Evolutionary conservation across 176 grass and related monocot genomes (phyloP).

Genomic region (Triticum urartu): DNA sequence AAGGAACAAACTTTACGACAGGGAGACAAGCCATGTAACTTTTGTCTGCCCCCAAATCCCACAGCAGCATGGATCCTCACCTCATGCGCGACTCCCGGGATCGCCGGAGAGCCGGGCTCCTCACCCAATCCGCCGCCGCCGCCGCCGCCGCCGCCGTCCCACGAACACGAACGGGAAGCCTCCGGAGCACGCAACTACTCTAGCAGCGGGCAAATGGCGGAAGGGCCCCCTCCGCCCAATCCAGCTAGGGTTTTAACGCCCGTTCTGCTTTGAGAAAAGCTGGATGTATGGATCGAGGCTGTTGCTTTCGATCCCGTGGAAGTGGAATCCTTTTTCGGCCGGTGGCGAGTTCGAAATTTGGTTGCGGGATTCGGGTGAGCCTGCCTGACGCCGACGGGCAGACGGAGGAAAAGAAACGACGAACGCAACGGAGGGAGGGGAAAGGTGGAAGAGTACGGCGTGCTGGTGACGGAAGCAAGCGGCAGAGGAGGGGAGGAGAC

Average conservation of each 20-base stretch:
- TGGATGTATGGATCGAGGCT: not conserved
- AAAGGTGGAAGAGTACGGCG: not conserved
- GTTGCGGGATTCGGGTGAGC: not conserved
- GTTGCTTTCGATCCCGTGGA: slow-evolving; percentile 43
- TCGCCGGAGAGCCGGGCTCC: not conserved
- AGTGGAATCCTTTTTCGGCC: slow-evolving; percentile 9
- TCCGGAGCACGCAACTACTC: slow-evolving; percentile 18
- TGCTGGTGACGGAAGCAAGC: not conserved
- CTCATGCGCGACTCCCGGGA: slow-evolving; percentile 9
- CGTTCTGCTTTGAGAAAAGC: slow-evolving; percentile 7
- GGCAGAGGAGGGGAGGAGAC: not conserved
- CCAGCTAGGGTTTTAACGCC: not conserved
- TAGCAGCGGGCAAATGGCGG: not conserved
- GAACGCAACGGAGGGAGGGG: not conserved
- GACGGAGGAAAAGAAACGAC: not conserved
- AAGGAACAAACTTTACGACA: not conserved
- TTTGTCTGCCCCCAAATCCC: not conserved
- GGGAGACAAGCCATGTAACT: not conserved
- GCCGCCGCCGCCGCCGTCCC: not conserved
- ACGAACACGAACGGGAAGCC: not conserved
- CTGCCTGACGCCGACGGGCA: slow-evolving; percentile 1
- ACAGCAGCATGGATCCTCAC: not conserved
- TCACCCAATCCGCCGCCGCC: too few relatives aligned
- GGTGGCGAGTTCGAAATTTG: slow-evolving; percentile 25
- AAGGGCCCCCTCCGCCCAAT: not conserved